Evolutionary conservation across 371 early-diverging fungal species (phyloP).

Genomic region (Rhizopus arrhizus): DNA sequence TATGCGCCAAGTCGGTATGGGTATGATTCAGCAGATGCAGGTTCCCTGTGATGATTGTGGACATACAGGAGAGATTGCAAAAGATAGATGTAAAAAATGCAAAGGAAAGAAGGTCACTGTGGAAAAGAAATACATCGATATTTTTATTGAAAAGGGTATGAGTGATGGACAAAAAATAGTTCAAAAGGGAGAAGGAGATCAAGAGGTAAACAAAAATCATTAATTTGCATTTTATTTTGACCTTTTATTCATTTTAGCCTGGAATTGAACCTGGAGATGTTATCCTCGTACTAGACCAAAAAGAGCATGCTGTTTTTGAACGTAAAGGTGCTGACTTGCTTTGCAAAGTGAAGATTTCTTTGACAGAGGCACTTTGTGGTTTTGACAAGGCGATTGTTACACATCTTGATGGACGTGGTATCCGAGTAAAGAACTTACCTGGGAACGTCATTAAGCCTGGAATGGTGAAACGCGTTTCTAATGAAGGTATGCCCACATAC

Average conservation of each 20-base stretch:
- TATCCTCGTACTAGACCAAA: constrained; percentile 81
- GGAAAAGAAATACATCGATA: constrained; percentile 88
- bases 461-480: constrained; percentile 79
- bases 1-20: constrained; percentile 92
- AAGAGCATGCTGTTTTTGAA: constrained; percentile 77
- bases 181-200: constrained; percentile 89
- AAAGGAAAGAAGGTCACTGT: constrained; percentile 78
- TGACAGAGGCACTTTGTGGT: constrained; percentile 93
- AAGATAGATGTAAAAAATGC: constrained; percentile 88
- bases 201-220: constrained; percentile 11
- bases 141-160: constrained; percentile 94
- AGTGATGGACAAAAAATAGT: constrained; percentile 84
- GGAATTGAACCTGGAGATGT: constrained; percentile 85
- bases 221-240: not conserved
- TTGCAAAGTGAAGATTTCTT: constrained; percentile 76
- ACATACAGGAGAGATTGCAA: constrained; percentile 50
- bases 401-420: constrained; percentile 92
- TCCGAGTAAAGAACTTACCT: constrained; percentile 83
- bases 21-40: constrained; percentile 97
- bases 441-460: constrained; percentile 92
- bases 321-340: constrained; percentile 79
- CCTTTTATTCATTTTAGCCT: constrained; percentile 39
- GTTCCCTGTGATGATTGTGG: constrained; percentile 30
- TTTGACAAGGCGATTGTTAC: constrained; percentile 78
- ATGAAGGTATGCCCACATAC: constrained; percentile 96